Evolutionary conservation across 164 flowering plant species (phyloP), one percentile per base, ranked within the genome.

Genomic region (Annona squamosa): DNA sequence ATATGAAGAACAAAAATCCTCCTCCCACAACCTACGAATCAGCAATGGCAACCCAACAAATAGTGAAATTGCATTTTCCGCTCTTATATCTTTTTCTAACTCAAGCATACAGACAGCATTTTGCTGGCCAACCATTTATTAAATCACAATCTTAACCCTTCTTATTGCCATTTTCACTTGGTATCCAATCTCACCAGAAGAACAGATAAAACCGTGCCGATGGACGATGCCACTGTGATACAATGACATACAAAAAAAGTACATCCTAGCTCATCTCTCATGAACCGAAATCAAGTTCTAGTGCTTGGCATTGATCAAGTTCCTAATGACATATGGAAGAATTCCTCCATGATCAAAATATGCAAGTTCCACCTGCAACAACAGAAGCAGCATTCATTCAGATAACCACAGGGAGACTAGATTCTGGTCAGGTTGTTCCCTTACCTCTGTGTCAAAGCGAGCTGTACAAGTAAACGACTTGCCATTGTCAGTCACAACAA

Each of bases 281-380:
- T 69, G 7, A 37, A 9, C 4, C 47, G 70, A 70, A 72, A 63
- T 48, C 19, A 46, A 44, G 37, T 59, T 63, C 74, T 75, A 82
- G 12, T 82, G 82, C 67, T 76, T 80, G 2, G 76, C 75, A 18
- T 57, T 79, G 83, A 87, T 85, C 86, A 90, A 78, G 73, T 81
- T 88, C 59, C 96, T 81, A 66, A 91, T 88, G 52, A 85, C 93
- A 62, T 85, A 91, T 2, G 82, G 93, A 69, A 91, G 82, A 44
- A 91, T 91, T 69, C 96, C 96, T n/a, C 93, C 96, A 65, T 91
- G 93, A 68, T 91, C 82, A 47, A 91, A 91, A 72, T 91, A 91
- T 17, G 90, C 88, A 70, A 91, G 77, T 64, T 89, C 96, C 73
- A 91, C 96, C 96, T 89, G 85, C 83, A 76, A 18, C 37, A 72